Base-by-base conservation (phyloP, 2,329 filamentous ascomycete genomes). In the Fusarium sp. region DNA sequence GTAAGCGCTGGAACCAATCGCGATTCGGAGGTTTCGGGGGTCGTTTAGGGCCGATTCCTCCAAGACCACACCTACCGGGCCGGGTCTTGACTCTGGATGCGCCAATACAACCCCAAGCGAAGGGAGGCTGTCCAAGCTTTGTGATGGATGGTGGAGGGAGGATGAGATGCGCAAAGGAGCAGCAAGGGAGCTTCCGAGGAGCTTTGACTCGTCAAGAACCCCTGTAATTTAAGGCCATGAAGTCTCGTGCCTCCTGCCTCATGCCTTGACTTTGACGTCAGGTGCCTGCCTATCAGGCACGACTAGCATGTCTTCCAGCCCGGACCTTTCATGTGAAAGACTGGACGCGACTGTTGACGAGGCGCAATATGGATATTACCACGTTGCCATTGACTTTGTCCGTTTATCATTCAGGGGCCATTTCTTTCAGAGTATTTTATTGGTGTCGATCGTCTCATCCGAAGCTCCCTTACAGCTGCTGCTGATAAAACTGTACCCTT, bases 231-330 rank as follows among this genome's bases (percentile, higher is more conserved):
- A 53, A 51, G 56, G 33, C 60, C 35, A 29, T 55, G 57, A 63
- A 59, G 62, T 51, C 60, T 60, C 62, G 64, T 57, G 33, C 57
- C 57, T 59, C 57, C 62, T 55, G 60, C 57, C 38, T 64, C 70
- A 44, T 42, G 11, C 51, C 62, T 74, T 64, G 62, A 40, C 59
- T 67, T 78, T 77, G 73, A 78, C 76, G 75, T 76, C 73, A 76
- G 69, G 71, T 69, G 49, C 73, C 71, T 78, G 71, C 73, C 73
- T 76, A 78, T 77, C 73, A 78, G 76, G 75, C 40, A 77, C 75
- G 7, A 20, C 58, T 46, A 42, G 64, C 62, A 75, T 76, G 73
- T 73, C 69, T 66, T 67, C 20, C 35, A 20, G 14, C 44, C n/a
- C 31, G 24, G 35, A 61, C n/a, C 67, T 71, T 69, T 62, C 67